Base-by-base conservation (phyloP, 2,329 filamentous ascomycete species). In the Plenodomus lindquistii region DNA sequence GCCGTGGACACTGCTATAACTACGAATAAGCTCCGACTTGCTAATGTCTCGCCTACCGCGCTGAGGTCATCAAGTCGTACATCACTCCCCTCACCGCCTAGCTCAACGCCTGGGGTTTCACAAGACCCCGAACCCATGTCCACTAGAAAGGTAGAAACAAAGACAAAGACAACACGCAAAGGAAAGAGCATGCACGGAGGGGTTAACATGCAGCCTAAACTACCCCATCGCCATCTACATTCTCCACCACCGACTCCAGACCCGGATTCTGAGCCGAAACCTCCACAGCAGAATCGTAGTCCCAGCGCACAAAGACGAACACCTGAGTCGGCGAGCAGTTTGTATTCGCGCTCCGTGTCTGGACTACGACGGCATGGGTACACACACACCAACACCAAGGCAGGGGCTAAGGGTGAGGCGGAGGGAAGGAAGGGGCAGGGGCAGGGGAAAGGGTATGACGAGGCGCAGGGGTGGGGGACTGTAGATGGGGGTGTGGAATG, bases 321-420 rank as follows among this genome's bases (percentile, higher is more conserved):
- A 35, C 16, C 42, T 7, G 39, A 42, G 15, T 46, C 43, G 2
- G 24, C 43, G 6, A 50, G 43, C 35, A 50, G 48, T n/a, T 38
- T 42, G 2, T 50, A 50, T 27, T 46, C 48, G 3, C 42, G 48
- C 15, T 50, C 48, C 15, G 42, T 43, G 4, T 46, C 48, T 4
- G 48, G 39, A n/a, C n/a, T n/a, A n/a, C n/a, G n/a, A n/a, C n/a
- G n/a, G n/a, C n/a, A n/a, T n/a, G n/a, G n/a, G n/a, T n/a, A n/a
- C n/a, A n/a, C 17, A 44, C 0, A 38, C 38, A 15, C 8, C 11
- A 22, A 7, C 18, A 31, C 27, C 10, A 31, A 15, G 6, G 6
- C 15, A 31, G 4, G 6, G 11, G 27, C 27, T 11, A 5, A 24
- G 22, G 11, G 22, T 8, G 15, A 31, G 35, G 18, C 8, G 35